Base-by-base conservation (phyloP, 345 rosid genomes). In the Rubroshorea leprosula region DNA sequence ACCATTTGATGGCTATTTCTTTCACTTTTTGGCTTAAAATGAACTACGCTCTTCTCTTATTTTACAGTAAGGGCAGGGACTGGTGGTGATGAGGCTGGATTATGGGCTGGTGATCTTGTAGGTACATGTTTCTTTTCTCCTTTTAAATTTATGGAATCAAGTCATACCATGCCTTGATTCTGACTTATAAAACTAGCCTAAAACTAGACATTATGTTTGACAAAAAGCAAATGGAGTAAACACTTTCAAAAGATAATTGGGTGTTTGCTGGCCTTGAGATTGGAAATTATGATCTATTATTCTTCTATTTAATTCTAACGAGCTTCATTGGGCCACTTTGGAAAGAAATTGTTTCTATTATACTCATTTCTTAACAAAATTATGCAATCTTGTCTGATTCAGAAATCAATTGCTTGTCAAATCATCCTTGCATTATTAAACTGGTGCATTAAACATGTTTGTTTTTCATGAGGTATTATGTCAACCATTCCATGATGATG, bases 31-130 rank as follows among this genome's bases (percentile, higher is more conserved):
- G 29, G 53, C 55, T 57, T 26, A 59, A 23, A 53, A 61, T 39
- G 24, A 62, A 49, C 35, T 45, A n/a, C 38, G 19, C 39, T 61
- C 57, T 49, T n/a, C 57, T 56, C 52, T 44, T 54, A 26, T 63
- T 78, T 47, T 66, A 58, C 86, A 92, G 98, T 89, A 49, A 86
- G 99, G 79, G 99, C 97, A 60, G 97, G 99, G 68, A 83, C 99
- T 62, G 99, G 99, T 58, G 99, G 99, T 38, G 99, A 93, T 80
- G 97, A 93, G 74, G 99, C 99, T 80, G 99, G 94, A 66, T 13
- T 89, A 44, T 93, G 99, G 99, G 96, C 97, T 66, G 99, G 97
- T 93, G 99, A 93, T 85, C 99, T 93, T 93, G 97, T 93, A 89
- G 97, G 99, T 89, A 92, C 78, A 89, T 78, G 83, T 76, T 83